A percentile compares a stretch with the other conserved stretches of the same genome.
phyloP scores from a whole-genome alignment of 73 alveolate genomes.

The Durusdinium trenchii region DNA sequence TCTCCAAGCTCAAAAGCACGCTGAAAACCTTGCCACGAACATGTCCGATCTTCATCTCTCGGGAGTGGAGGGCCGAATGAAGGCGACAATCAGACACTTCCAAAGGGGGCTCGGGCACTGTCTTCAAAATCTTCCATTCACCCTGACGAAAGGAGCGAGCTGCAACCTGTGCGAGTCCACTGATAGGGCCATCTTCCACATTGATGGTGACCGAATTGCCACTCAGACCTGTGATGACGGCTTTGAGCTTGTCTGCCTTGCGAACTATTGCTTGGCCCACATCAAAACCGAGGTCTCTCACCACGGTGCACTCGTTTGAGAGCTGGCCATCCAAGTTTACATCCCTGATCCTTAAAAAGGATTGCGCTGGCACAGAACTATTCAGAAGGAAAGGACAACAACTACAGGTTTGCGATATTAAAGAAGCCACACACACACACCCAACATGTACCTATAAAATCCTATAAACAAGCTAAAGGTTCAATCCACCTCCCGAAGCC shows the following conservation, averaged over 20 bases:
- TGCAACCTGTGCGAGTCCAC: neutral
- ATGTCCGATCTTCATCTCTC: neutral
- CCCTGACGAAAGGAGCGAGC: neutral
- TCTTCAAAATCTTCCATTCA: neutral
- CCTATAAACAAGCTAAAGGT: neutral
- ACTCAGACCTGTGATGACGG: neutral
- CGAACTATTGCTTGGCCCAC: neutral
- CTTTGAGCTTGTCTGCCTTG: constrained; percentile 11
- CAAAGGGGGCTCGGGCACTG: neutral
- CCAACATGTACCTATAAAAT: neutral
- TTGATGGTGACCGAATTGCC: neutral
- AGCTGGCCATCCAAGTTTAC: neutral
- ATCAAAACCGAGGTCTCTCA: neutral
- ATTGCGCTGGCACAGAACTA: neutral
- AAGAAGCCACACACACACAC: no score
- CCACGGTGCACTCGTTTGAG: neutral
- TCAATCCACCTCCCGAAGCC: neutral
- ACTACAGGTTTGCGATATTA: no score
- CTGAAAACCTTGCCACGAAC: neutral
- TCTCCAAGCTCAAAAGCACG: neutral
- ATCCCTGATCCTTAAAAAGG: neutral
- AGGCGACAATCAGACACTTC: neutral
- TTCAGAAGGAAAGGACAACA: no score
- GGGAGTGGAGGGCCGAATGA: neutral
- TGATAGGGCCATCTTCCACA: neutral